These are phyloP conservation scores for Plasmodium gaboni DNA, from an alignment of 169 alveolate species.

Conservation along the genomic window DNA sequence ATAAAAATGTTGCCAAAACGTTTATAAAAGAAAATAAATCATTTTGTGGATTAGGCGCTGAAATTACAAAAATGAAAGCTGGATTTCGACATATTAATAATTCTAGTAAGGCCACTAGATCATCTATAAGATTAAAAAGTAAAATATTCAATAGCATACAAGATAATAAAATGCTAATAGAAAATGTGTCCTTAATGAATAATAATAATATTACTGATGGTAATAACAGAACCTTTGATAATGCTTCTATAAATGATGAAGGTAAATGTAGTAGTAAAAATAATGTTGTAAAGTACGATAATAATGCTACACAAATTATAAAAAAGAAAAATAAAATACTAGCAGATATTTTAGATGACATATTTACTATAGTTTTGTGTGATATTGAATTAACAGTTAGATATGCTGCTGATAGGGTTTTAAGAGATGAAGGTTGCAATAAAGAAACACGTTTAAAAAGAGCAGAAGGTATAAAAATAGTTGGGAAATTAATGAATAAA, in stretches of 20 bases:
- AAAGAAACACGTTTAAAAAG: constrained; percentile 79
- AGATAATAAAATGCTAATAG: not conserved
- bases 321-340: constrained; percentile 40
- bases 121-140: constrained; percentile 15
- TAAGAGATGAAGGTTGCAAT: constrained; percentile 77
- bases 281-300: too few species aligned
- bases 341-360: constrained; percentile 46
- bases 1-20: constrained; percentile 80
- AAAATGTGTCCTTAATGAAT: too few species aligned
- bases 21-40: constrained; percentile 83
- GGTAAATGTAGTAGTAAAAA: too few species aligned
- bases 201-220: too few species aligned
- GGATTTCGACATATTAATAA: constrained; percentile 56
- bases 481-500: constrained; percentile 80
- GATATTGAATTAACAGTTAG: constrained; percentile 83
- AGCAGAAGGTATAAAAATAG: constrained; percentile 72
- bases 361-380: constrained; percentile 77
- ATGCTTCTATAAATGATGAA: not conserved
- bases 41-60: constrained; percentile 83
- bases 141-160: not conserved
- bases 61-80: constrained; percentile 79
- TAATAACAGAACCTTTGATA: not conserved
- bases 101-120: not conserved
- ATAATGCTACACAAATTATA: not conserved
- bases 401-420: constrained; percentile 80